A percentile compares a stretch with the other conserved stretches of the same genome.
phyloP scores from a whole-genome alignment of 2,329 filamentous ascomycete genomes.

The Ascochyta viciae-villosae region DNA sequence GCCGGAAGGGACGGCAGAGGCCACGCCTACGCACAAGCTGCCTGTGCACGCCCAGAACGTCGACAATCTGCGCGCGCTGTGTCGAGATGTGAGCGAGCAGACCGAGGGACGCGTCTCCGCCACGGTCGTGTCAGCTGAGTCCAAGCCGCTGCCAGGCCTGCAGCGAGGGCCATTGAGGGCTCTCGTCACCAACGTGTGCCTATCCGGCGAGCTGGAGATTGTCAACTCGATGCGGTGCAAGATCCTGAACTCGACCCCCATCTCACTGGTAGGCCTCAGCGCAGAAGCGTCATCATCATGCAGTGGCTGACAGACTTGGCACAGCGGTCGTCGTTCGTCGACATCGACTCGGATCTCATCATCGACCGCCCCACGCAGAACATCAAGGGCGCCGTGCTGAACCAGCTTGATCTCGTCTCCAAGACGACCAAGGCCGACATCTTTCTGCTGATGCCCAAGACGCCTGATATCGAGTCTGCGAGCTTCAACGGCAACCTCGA shows the following conservation, averaged over 20 bases:
- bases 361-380: conserved; percentile 74
- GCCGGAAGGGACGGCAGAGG: conserved; percentile 83
- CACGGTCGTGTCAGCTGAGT: conserved; percentile 80
- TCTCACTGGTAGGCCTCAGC: conserved; percentile 76
- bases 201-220: conserved; percentile 85
- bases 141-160: conserved; percentile 65
- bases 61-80: conserved; percentile 77
- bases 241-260: conserved; percentile 89
- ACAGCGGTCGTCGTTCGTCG: conserved; percentile 90
- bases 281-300: conserved; percentile 22
- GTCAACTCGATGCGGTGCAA: conserved; percentile 90
- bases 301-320: conserved; percentile 32
- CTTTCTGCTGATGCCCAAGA: conserved; percentile 90
- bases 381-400: conserved; percentile 77
- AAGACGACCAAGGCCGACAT: conserved; percentile 93
- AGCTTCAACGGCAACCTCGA: conserved; percentile 77
- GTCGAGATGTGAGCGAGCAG: conserved; percentile 77
- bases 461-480: conserved; percentile 78
- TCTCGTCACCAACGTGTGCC: conserved; percentile 80
- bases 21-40: conserved; percentile 83
- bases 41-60: conserved; percentile 93
- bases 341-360: conserved; percentile 90
- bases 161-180: conserved; percentile 59
- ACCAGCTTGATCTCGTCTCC: conserved; percentile 86
- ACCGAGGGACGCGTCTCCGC: conserved; percentile 75